phyloP scores from a whole-genome alignment of 2,329 filamentous ascomycete species.

The Grosmannia clavigera region DNA sequence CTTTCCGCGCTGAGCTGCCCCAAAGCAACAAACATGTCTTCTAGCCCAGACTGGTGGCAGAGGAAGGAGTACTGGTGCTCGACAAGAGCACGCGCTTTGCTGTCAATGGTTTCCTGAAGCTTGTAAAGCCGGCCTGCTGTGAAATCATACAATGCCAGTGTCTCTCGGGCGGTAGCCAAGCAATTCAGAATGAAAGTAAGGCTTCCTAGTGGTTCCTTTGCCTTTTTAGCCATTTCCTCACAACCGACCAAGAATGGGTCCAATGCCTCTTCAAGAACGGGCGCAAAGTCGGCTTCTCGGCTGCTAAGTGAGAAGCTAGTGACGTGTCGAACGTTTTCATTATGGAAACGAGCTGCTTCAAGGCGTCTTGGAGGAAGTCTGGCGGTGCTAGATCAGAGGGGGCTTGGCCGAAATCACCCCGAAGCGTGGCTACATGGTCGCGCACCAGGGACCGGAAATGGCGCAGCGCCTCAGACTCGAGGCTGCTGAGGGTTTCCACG shows the following conservation, averaged over 20 bases:
- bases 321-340: conserved; percentile 84
- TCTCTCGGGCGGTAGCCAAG: conserved; percentile 42
- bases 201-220: conserved; percentile 43
- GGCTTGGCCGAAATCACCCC: conserved; percentile 56
- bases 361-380: conserved; percentile 65
- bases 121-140: conserved; percentile 40
- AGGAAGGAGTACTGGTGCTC: conserved; percentile 63
- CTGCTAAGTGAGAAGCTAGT: conserved; percentile 45
- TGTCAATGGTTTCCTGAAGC: conserved; percentile 43
- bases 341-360: conserved; percentile 65
- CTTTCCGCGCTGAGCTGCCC: conserved; percentile 23
- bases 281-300: conserved; percentile 57
- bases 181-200: conserved; percentile 67
- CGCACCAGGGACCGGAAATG: conserved; percentile 74
- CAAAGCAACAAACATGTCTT: conserved; percentile 48
- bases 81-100: conserved; percentile 44
- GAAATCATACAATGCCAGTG: conserved; percentile 51
- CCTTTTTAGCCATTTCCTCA: conserved; percentile 49
- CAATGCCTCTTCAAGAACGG: conserved; percentile 65
- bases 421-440: conserved; percentile 65
- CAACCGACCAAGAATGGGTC: conserved; percentile 77
- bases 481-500: conserved; percentile 51
- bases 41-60: conserved; percentile 60
- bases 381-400: conserved; percentile 67
- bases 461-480: conserved; percentile 66